Percentiles rank a stretch among this genome's conserved stretches.
phyloP scores from a whole-genome alignment of 345 rosid genomes.

The Lepidium didymum region DNA sequence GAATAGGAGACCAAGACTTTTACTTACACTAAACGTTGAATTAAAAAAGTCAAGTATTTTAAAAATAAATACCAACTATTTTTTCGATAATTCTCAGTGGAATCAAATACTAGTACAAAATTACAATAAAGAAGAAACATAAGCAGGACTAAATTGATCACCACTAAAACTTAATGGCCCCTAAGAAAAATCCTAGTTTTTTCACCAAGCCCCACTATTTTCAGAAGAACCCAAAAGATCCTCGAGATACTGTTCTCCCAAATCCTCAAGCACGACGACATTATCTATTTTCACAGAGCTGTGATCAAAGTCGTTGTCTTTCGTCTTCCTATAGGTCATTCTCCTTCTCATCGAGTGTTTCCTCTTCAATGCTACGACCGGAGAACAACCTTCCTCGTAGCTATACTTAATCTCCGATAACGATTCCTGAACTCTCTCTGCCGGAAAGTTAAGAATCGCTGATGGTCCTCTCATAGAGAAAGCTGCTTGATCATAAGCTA shows the following conservation, averaged over 20 bases:
- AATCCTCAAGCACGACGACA: conserved; percentile 69
- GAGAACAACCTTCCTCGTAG: conserved; percentile 63
- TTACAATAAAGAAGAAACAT: neutral
- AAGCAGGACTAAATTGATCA: neutral
- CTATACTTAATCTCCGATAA: conserved; percentile 47
- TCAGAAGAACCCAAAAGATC: conserved; percentile 45
- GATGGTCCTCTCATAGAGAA: conserved; percentile 56
- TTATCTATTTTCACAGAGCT: conserved; percentile 34
- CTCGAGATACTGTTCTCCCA: conserved; percentile 72
- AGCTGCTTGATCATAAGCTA: conserved; percentile 74
- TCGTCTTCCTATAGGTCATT: conserved; percentile 33
- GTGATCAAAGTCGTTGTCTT: conserved; percentile 26
- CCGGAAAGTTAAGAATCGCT: conserved; percentile 58
- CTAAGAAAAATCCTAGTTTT: neutral
- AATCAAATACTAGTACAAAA: neutral
- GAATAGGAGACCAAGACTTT: conserved; percentile 1
- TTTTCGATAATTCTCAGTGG: neutral
- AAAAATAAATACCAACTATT: neutral
- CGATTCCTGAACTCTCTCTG: conserved; percentile 61
- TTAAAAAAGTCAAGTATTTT: neutral
- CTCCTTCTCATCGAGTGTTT: conserved; percentile 70
- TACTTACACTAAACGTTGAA: neutral
- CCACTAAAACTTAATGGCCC: conserved; percentile 3
- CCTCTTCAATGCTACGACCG: conserved; percentile 80
- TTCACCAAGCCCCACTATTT: conserved; percentile 28